Evolutionary conservation across 306 rosid genomes (phyloP).

Genomic region (Vicia sativa): DNA sequence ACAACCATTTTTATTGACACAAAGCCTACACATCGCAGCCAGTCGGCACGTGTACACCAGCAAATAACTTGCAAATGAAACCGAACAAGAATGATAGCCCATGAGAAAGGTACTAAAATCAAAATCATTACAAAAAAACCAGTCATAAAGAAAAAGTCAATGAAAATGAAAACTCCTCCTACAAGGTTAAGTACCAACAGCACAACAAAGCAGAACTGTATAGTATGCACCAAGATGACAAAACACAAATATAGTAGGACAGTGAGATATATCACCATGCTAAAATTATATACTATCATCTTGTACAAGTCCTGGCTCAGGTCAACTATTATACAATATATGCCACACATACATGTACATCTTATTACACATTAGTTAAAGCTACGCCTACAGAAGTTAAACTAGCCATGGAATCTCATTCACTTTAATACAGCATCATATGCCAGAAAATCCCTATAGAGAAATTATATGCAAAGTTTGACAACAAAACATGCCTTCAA

Average conservation of each 20-base stretch:
- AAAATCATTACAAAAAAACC: conserved; percentile 18
- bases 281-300: background rate
- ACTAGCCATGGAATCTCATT: background rate
- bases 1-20: background rate
- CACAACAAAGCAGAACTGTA: background rate
- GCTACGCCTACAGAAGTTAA: background rate
- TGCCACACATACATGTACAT: background rate
- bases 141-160: background rate
- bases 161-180: background rate
- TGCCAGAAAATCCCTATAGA: background rate
- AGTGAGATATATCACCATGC: background rate
- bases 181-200: background rate
- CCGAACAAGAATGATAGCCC: background rate
- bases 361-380: background rate
- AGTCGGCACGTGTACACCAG: background rate
- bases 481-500: background rate
- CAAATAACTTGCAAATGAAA: background rate
- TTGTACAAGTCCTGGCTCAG: background rate
- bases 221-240: background rate
- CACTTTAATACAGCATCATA: background rate
- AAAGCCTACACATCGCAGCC: background rate
- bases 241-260: background rate
- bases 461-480: background rate
- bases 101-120: conserved; percentile 3
- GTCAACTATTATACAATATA: background rate